A percentile compares a stretch with the other conserved stretches of the same genome.
phyloP scores from a whole-genome alignment of 805 yeast species.

The Komagataella phaffii region DNA sequence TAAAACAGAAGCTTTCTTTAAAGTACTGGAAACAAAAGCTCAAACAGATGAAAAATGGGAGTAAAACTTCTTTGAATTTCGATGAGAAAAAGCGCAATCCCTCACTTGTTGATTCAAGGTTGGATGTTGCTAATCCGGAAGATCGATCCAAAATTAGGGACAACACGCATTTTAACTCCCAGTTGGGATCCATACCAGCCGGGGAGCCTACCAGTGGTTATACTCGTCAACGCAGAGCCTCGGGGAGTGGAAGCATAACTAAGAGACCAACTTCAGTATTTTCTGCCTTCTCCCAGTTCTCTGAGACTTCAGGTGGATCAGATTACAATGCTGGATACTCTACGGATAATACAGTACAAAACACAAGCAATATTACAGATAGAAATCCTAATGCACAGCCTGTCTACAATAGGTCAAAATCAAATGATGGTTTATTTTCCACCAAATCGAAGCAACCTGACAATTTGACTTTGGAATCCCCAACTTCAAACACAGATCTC shows the following conservation, averaged over 20 bases:
- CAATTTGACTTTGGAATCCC: constrained; percentile 14
- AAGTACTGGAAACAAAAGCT: constrained; percentile 1
- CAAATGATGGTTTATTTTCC: constrained; percentile 18
- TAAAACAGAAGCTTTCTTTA: neutral
- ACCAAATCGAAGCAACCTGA: constrained; percentile 5
- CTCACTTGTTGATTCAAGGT: neutral
- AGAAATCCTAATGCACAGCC: constrained; percentile 9
- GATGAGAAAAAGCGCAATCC: neutral
- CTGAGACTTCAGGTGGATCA: constrained; percentile 36
- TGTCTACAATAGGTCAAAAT: constrained; percentile 11
- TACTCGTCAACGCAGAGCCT: neutral
- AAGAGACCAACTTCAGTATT: constrained; percentile 37
- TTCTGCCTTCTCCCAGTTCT: constrained; percentile 35
- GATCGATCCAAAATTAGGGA: neutral
- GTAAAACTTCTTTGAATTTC: neutral
- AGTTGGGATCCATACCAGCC: neutral
- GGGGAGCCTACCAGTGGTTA: neutral
- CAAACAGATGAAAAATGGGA: neutral
- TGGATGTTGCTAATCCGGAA: neutral
- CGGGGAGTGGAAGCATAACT: neutral
- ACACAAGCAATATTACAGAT: neutral
- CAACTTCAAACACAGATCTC: constrained; percentile 17
- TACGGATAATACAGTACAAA: constrained; percentile 11
- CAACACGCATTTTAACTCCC: neutral
- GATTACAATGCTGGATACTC: constrained; percentile 22